Conservation (phyloP, 2,329 filamentous ascomycete genomes). For the Nothomitra cinnamomea region DNA sequence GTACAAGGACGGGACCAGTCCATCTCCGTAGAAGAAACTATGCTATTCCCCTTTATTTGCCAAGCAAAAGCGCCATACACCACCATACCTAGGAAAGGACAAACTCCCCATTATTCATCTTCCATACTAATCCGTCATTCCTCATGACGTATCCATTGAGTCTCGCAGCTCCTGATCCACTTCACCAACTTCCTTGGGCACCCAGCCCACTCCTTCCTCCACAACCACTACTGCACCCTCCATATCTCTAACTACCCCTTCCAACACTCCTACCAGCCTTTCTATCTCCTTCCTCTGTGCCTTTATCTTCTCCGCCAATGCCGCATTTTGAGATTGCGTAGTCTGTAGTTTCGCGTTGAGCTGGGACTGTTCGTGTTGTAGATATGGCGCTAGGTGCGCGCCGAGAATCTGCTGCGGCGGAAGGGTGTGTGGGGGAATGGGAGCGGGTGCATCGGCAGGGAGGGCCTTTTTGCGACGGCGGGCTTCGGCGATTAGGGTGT, state of each 20-base stretch:
- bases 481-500: slow-evolving; percentile 41
- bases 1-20: too few species aligned
- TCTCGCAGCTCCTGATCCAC: not conserved
- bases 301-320: slow-evolving; percentile 32
- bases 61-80: too few species aligned
- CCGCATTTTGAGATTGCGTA: slow-evolving; percentile 35
- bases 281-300: slow-evolving; percentile 40
- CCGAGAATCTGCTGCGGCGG: slow-evolving; percentile 37
- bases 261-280: slow-evolving; percentile 34
- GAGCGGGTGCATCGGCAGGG: not conserved
- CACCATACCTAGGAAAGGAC: too few species aligned
- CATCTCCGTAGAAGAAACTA: too few species aligned
- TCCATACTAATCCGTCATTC: too few species aligned
- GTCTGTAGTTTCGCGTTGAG: slow-evolving; percentile 32
- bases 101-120: too few species aligned
- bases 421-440: slow-evolving; percentile 33
- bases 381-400: slow-evolving; percentile 40
- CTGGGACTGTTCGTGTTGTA: slow-evolving; percentile 31
- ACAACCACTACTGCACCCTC: slow-evolving; percentile 30
- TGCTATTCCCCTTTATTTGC: too few species aligned
- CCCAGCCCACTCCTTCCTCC: slow-evolving; percentile 22
- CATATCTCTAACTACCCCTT: slow-evolving; percentile 38
- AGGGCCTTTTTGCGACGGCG: slow-evolving; percentile 27
- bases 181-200: slow-evolving; percentile 15
- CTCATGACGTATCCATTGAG: not conserved